These are phyloP conservation scores for Daldinia sp. DNA, from an alignment of 2,329 filamentous ascomycete species.

Conservation along the genomic window DNA sequence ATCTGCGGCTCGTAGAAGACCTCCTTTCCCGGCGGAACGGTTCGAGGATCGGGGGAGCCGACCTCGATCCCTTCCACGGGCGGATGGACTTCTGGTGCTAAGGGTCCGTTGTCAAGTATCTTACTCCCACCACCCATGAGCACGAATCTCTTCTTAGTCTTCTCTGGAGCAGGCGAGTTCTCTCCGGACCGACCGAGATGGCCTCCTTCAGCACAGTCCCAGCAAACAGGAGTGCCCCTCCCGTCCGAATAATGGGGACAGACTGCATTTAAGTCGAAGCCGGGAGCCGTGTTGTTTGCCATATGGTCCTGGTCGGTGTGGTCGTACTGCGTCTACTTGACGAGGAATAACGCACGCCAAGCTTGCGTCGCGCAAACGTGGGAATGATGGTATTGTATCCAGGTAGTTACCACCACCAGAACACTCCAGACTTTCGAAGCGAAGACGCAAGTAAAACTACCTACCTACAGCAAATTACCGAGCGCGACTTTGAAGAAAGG, in stretches of 20 bases:
- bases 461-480: background rate
- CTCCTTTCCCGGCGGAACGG: slow-evolving; percentile 40
- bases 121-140: slow-evolving; percentile 15
- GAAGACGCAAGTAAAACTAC: background rate
- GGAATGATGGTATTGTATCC: background rate
- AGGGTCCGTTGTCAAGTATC: slow-evolving; percentile 11
- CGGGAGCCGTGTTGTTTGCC: background rate
- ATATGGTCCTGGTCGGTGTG: slow-evolving; percentile 1
- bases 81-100: slow-evolving; percentile 39
- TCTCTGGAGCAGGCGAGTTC: slow-evolving; percentile 7
- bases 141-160: slow-evolving; percentile 27
- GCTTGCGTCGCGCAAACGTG: background rate
- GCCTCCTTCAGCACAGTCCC: slow-evolving; percentile 28
- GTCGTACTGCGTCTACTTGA: background rate
- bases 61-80: slow-evolving; percentile 46
- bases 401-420: background rate
- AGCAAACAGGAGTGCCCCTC: slow-evolving; percentile 26
- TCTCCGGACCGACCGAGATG: slow-evolving; percentile 6
- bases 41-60: slow-evolving; percentile 24
- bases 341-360: background rate
- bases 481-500: background rate
- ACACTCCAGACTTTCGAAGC: background rate
- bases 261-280: background rate
- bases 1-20: slow-evolving; percentile 40
- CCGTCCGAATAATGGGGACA: slow-evolving; percentile 26